A percentile compares a stretch with the other conserved stretches of the same genome.
Evolutionary conservation across 2,329 filamentous ascomycete genomes (phyloP).

Genomic region (Botrytis byssoidea): DNA sequence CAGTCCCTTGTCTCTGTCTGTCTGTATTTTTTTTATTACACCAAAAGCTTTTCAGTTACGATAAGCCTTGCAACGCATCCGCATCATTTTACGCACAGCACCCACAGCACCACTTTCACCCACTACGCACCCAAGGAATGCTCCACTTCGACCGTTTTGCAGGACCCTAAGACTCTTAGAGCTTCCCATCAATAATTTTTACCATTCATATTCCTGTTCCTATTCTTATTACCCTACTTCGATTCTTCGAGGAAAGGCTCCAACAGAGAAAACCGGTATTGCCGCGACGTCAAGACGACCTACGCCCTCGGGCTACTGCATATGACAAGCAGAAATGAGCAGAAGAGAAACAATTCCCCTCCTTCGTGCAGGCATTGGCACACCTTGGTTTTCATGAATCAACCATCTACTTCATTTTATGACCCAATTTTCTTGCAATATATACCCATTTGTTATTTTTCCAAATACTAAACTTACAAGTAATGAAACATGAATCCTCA

Average conservation of each 20-base stretch:
- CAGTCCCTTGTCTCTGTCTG: constrained; percentile 7
- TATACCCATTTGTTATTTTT: constrained; percentile 25
- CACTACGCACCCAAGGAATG: constrained; percentile 3
- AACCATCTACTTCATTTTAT: constrained; percentile 26
- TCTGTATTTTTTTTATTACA: neutral
- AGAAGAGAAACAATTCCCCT: constrained; percentile 35
- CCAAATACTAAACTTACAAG: constrained; percentile 22
- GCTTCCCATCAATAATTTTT: constrained; percentile 9
- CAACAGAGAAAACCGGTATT: neutral
- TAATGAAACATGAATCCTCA: constrained; percentile 48
- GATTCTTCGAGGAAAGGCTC: neutral
- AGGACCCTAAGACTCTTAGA: constrained; percentile 5
- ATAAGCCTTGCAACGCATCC: constrained; percentile 22
- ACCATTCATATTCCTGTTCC: neutral
- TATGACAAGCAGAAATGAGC: constrained; percentile 38
- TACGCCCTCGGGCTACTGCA: constrained; percentile 21
- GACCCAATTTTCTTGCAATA: constrained; percentile 23
- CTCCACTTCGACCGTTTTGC: constrained; percentile 19
- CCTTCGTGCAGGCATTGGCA: constrained; percentile 41
- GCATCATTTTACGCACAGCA: constrained; percentile 6
- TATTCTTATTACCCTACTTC: neutral
- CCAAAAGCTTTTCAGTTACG: neutral
- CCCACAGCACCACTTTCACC: neutral
- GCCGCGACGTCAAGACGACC: constrained; percentile 16
- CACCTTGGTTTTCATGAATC: constrained; percentile 31